Evolutionary conservation across 202 grass and related monocot genomes (phyloP).

Genomic region (Cymbopogon flexuosus): DNA sequence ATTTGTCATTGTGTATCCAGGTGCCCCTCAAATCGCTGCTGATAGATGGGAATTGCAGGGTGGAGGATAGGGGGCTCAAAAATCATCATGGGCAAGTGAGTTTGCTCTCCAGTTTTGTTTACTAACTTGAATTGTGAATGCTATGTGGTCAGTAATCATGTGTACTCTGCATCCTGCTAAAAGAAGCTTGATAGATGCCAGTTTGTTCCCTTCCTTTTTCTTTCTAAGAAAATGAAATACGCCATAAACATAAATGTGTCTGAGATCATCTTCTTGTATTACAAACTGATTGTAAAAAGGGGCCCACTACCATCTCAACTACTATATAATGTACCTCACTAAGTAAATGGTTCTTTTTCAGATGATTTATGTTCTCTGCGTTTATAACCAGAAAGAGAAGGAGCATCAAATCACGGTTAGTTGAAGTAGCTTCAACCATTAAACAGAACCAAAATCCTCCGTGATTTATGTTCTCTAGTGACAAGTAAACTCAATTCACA

Average conservation of each 20-base stretch:
- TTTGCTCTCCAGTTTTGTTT: background rate
- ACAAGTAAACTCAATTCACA: conserved; percentile 25
- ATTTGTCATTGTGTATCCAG: conserved; percentile 32
- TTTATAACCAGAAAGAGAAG: conserved; percentile 94
- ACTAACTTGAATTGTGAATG: background rate
- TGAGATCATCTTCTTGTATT: background rate
- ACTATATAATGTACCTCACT: background rate
- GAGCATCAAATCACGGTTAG: conserved; percentile 84
- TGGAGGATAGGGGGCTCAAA: conserved; percentile 85
- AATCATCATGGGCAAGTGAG: conserved; percentile 80
- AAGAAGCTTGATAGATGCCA: background rate
- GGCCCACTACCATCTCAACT: background rate
- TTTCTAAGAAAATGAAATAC: too few species aligned
- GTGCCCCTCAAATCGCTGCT: conserved; percentile 65
- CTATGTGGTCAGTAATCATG: background rate
- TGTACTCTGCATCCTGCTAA: background rate
- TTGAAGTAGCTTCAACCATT: conserved; percentile 18
- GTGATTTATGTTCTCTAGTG: background rate
- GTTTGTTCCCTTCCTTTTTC: background rate
- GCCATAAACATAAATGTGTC: too few species aligned
- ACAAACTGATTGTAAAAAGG: background rate
- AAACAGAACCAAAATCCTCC: background rate
- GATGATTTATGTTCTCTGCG: conserved; percentile 87
- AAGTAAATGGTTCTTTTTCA: conserved; percentile 27
- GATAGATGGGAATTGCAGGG: conserved; percentile 89